Conservation (phyloP, 2,329 filamentous ascomycete species). For the Neonectria faginata region DNA sequence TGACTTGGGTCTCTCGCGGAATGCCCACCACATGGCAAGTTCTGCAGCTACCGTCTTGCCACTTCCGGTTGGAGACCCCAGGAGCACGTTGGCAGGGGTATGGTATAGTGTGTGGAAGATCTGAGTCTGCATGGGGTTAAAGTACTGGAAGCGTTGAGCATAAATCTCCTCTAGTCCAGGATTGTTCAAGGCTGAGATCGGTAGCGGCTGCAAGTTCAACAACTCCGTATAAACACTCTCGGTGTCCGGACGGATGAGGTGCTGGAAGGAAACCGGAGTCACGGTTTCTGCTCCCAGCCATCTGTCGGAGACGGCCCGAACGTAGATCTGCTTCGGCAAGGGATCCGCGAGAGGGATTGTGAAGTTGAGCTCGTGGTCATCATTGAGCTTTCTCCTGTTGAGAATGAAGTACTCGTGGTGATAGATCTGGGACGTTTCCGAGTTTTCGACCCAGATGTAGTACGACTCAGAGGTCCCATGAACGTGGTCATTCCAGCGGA, state of each 20-base stretch:
- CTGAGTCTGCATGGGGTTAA: conserved; percentile 99
- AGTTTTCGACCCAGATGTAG: conserved; percentile 99
- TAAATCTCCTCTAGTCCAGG: conserved; percentile 90
- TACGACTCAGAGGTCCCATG: conserved; percentile 96
- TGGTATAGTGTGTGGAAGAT: conserved; percentile 98
- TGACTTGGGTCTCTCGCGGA: conserved; percentile 90
- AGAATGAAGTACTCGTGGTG: conserved; percentile 98
- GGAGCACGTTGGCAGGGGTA: conserved; percentile 88
- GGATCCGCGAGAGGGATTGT: conserved; percentile 96
- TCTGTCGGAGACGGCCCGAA: conserved; percentile 91
- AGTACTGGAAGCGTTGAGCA: conserved; percentile 88
- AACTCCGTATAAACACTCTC: conserved; percentile 98
- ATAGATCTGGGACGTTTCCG: conserved; percentile 96
- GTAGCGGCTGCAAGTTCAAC: conserved; percentile 89
- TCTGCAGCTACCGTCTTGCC: conserved; percentile 98
- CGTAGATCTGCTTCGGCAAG: conserved; percentile 94
- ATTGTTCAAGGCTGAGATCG: conserved; percentile 89
- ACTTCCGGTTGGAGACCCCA: conserved; percentile 96
- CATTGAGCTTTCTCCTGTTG: conserved; percentile 87
- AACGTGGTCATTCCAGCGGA: conserved; percentile 92
- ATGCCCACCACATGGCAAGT: conserved; percentile 99
- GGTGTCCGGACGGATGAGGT: conserved; percentile 95
- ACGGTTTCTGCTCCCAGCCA: conserved; percentile 98
- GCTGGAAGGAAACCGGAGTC: conserved; percentile 94
- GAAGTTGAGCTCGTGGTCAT: conserved; percentile 98